Conservation (phyloP, 306 rosid genomes). For the Vigna radiata region DNA sequence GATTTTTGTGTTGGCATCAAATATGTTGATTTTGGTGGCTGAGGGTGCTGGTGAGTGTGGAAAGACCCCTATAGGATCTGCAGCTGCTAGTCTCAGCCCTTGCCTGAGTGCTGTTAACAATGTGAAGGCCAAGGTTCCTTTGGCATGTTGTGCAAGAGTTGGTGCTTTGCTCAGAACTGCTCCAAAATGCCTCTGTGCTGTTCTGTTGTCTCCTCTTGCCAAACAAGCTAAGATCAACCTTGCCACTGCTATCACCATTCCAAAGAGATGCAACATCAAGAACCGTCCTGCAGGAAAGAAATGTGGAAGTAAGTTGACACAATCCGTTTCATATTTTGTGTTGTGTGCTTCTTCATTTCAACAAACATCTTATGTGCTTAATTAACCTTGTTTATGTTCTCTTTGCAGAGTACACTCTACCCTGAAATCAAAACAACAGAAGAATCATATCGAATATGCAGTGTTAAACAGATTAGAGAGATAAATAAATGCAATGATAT, state of each 20-base stretch:
- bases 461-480: slow-evolving; percentile 34
- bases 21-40: slow-evolving; percentile 40
- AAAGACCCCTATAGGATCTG: slow-evolving; percentile 74
- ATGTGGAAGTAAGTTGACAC: slow-evolving; percentile 85
- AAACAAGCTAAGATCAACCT: slow-evolving; percentile 78
- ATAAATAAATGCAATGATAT: slow-evolving; percentile 44
- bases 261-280: slow-evolving; percentile 85
- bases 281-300: slow-evolving; percentile 86
- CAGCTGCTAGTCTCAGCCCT: slow-evolving; percentile 80
- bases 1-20: slow-evolving; percentile 28
- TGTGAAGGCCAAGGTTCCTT: slow-evolving; percentile 62
- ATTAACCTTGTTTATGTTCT: slow-evolving; percentile 14
- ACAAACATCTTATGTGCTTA: background rate
- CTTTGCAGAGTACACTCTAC: slow-evolving; percentile 54
- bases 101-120: slow-evolving; percentile 68
- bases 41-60: slow-evolving; percentile 87
- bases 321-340: background rate
- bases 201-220: slow-evolving; percentile 81
- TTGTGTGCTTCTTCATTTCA: background rate
- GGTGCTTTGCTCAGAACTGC: slow-evolving; percentile 63
- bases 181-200: slow-evolving; percentile 84
- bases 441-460: slow-evolving; percentile 21
- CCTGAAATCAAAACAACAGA: slow-evolving; percentile 39
- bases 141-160: slow-evolving; percentile 73
- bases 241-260: slow-evolving; percentile 75